These are phyloP conservation scores for Rhynchospora tenuis DNA, from an alignment of 176 grass and related monocot species.

Conservation along the genomic window DNA sequence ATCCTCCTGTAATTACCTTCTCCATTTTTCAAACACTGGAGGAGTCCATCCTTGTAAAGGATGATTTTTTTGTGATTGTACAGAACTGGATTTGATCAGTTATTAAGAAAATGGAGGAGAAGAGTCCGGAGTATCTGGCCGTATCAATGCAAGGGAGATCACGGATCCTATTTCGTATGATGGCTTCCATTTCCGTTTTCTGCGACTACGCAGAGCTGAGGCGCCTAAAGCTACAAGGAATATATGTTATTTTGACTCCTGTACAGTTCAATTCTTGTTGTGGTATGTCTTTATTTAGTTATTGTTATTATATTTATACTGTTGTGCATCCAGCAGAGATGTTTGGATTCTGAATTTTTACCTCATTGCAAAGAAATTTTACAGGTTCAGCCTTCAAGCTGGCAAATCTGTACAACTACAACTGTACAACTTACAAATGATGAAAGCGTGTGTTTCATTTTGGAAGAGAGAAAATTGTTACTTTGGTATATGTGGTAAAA, in stretches of 20 bases:
- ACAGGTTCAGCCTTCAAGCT: not conserved
- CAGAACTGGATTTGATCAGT: not conserved
- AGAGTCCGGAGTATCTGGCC: not conserved
- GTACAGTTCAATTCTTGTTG: not conserved
- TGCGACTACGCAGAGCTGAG: slow-evolving; percentile 1
- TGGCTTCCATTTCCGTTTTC: slow-evolving; percentile 21
- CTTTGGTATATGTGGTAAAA: no score
- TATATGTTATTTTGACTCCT: slow-evolving; percentile 5
- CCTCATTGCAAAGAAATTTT: not conserved
- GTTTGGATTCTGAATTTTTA: not conserved
- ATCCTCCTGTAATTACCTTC: not conserved
- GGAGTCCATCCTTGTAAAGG: not conserved
- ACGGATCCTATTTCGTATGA: slow-evolving; percentile 17
- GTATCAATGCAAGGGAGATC: not conserved
- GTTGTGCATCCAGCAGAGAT: not conserved
- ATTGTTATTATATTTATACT: not conserved
- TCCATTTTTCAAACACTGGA: not conserved
- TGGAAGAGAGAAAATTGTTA: no score
- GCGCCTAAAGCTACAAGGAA: not conserved
- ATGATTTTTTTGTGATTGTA: not conserved
- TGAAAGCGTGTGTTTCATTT: no score
- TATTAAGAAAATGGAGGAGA: not conserved
- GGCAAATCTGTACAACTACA: no score
- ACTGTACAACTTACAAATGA: no score
- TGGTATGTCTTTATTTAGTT: not conserved